A percentile compares a stretch with the other conserved stretches of the same genome.
Evolutionary conservation across 129 eudicot species (phyloP).

Genomic region (Tanacetum coccineum): DNA sequence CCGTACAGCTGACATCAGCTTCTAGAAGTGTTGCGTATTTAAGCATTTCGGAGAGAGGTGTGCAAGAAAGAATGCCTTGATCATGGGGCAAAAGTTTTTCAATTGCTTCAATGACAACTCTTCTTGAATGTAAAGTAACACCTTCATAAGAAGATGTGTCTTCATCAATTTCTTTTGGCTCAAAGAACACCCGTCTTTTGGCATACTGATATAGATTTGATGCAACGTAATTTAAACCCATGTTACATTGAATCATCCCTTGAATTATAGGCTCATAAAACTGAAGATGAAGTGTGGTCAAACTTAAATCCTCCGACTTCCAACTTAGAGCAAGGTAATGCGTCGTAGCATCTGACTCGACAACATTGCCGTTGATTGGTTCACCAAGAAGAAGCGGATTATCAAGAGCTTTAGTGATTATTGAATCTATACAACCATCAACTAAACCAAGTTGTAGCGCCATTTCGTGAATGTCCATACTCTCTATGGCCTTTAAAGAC

Average conservation of each 20-base stretch:
- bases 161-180: constrained; percentile 18
- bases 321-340: constrained; percentile 40
- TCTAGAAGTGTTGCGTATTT: constrained; percentile 32
- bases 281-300: constrained; percentile 36
- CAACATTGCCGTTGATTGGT: constrained; percentile 32
- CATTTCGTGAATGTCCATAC: constrained; percentile 26
- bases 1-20: constrained; percentile 45
- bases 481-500: constrained; percentile 34
- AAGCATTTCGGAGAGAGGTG: constrained; percentile 52
- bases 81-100: constrained; percentile 52
- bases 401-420: constrained; percentile 36
- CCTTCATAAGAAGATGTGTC: constrained; percentile 27
- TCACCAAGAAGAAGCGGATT: constrained; percentile 57
- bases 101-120: constrained; percentile 53
- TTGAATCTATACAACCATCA: constrained; percentile 39
- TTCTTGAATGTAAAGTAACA: constrained; percentile 24
- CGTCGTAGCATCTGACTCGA: constrained; percentile 40
- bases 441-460: constrained; percentile 42
- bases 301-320: constrained; percentile 40
- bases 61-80: constrained; percentile 34
- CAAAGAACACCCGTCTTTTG: constrained; percentile 39
- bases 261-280: constrained; percentile 43
- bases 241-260: constrained; percentile 38
- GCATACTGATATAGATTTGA: constrained; percentile 47
- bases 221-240: constrained; percentile 44